Evolutionary conservation across 1,284 basidiomycete species (phyloP).

Genomic region (Malassezia caprae): DNA sequence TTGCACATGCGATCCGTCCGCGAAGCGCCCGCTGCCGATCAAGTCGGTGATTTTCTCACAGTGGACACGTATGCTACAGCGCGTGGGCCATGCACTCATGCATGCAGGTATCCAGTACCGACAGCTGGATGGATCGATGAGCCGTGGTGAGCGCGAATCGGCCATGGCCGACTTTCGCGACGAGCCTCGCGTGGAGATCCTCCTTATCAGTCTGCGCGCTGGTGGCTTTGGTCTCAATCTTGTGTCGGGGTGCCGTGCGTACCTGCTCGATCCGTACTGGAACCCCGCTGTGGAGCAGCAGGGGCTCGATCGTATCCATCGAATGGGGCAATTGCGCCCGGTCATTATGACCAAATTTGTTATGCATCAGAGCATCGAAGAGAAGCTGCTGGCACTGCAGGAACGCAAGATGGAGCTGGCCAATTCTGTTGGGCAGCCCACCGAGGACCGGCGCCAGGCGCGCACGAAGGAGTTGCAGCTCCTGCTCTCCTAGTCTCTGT

Average conservation of each 20-base stretch:
- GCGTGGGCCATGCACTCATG: slow-evolving; percentile 31
- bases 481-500: slow-evolving; percentile 22
- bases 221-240: slow-evolving; percentile 61
- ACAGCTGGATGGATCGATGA: slow-evolving; percentile 43
- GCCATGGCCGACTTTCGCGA: slow-evolving; percentile 32
- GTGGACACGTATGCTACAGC: slow-evolving; percentile 46
- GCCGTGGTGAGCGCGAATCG: slow-evolving; percentile 25
- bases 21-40: slow-evolving; percentile 27
- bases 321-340: slow-evolving; percentile 38
- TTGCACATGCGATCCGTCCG: not conserved
- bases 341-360: slow-evolving; percentile 45
- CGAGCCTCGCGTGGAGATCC: slow-evolving; percentile 35
- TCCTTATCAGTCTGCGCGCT: slow-evolving; percentile 46
- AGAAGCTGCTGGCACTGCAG: slow-evolving; percentile 43
- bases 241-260: slow-evolving; percentile 57
- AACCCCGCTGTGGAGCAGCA: slow-evolving; percentile 77
- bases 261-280: slow-evolving; percentile 93
- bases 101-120: slow-evolving; percentile 33
- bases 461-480: slow-evolving; percentile 33
- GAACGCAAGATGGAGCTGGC: slow-evolving; percentile 42
- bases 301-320: slow-evolving; percentile 41
- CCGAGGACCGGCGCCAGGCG: slow-evolving; percentile 17
- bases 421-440: slow-evolving; percentile 33
- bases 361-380: slow-evolving; percentile 43
- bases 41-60: slow-evolving; percentile 52